Percentiles rank a stretch among this genome's conserved stretches.
Evolutionary conservation across 192 early-diverging fungal genomes (phyloP).

Genomic region (Chytriomyces sp.): DNA sequence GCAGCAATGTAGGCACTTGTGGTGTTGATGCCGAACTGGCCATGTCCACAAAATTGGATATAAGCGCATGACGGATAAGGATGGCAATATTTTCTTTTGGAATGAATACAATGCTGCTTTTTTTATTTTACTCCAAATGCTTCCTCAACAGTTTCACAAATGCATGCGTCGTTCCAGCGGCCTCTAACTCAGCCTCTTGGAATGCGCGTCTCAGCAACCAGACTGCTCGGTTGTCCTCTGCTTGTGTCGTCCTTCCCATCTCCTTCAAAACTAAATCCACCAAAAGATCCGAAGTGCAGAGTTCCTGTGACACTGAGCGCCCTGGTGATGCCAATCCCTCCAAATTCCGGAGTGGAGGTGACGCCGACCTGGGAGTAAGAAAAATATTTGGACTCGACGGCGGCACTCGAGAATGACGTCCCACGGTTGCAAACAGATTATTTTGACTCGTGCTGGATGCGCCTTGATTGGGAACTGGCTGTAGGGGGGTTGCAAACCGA

Average conservation of each 20-base stretch:
- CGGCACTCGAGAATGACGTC: not conserved
- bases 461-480: conserved; percentile 5
- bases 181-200: conserved; percentile 11
- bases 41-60: too few relatives aligned
- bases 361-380: not conserved
- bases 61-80: too few relatives aligned
- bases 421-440: not conserved
- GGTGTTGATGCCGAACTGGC: too few relatives aligned
- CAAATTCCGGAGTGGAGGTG: too few relatives aligned
- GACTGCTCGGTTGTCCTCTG: not conserved
- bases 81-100: too few relatives aligned
- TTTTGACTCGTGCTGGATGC: not conserved
- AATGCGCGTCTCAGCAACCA: conserved; percentile 28
- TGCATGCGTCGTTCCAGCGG: not conserved
- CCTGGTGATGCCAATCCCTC: too few relatives aligned
- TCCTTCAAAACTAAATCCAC: conserved; percentile 30
- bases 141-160: not conserved
- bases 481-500: not conserved
- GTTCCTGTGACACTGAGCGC: too few relatives aligned
- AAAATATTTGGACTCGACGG: conserved; percentile 3
- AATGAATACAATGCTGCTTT: too few relatives aligned
- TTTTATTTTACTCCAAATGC: not conserved
- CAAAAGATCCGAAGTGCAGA: conserved; percentile 11
- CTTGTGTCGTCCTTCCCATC: conserved; percentile 4
- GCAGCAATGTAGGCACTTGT: too few relatives aligned